phyloP scores from a whole-genome alignment of 2,329 filamentous ascomycete species.

The Ophiostoma quercus region DNA sequence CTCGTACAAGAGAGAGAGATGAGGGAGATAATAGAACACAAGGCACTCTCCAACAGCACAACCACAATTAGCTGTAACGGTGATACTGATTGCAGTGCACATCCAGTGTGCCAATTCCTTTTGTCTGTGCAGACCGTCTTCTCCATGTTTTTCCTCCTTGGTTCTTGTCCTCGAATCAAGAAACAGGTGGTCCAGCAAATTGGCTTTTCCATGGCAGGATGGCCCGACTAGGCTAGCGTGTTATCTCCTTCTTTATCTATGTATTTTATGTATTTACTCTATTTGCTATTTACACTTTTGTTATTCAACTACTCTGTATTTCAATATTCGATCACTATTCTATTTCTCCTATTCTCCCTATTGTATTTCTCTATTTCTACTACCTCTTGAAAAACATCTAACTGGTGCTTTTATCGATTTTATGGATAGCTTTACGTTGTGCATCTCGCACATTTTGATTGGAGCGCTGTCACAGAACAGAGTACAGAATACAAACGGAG shows the following conservation, averaged over 20 bases:
- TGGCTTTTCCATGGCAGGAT: constrained; percentile 17
- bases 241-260: neutral
- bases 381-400: no score
- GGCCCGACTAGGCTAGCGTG: constrained; percentile 18
- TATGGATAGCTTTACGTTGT: no score
- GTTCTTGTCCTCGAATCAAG: constrained; percentile 1
- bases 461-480: constrained; percentile 14
- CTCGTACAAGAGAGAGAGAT: neutral
- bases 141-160: neutral
- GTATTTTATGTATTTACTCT: neutral
- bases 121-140: neutral
- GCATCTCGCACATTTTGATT: constrained; percentile 5
- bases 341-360: neutral
- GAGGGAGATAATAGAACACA: neutral
- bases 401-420: no score
- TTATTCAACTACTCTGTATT: neutral
- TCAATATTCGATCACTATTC: neutral
- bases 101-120: no score
- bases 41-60: neutral
- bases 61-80: neutral
- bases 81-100: neutral
- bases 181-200: constrained; percentile 13
- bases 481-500: neutral
- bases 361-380: no score
- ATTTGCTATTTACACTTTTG: neutral